Percentiles rank a stretch among this genome's conserved stretches.
These are phyloP conservation scores for Castanea sativa DNA, from an alignment of 306 rosid species.

Conservation along the genomic window DNA sequence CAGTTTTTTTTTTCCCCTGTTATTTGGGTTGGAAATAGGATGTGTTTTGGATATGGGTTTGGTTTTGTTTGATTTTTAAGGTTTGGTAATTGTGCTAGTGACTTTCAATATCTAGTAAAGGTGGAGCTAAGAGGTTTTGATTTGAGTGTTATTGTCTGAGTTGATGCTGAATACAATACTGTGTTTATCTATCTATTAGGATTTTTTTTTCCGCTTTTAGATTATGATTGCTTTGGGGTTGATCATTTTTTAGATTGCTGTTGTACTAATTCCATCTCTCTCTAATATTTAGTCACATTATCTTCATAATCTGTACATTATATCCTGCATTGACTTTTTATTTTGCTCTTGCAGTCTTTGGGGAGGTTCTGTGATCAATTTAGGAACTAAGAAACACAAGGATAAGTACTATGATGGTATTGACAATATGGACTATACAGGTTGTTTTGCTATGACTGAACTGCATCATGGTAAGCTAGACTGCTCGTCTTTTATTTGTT, in stretches of 20 bases:
- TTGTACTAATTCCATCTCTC: no score
- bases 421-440: conserved; percentile 78
- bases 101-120: not conserved
- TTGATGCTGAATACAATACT: not conserved
- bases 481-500: not conserved
- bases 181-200: no score
- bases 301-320: not conserved
- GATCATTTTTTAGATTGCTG: no score
- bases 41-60: not conserved
- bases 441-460: conserved; percentile 98
- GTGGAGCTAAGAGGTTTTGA: not conserved
- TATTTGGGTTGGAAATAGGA: not conserved
- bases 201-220: not conserved
- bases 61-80: not conserved
- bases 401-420: conserved; percentile 86
- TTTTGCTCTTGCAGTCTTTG: conserved; percentile 58
- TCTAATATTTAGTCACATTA: not conserved
- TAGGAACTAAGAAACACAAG: conserved; percentile 90
- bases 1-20: not conserved
- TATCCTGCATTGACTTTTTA: not conserved
- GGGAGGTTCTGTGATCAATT: conserved; percentile 91
- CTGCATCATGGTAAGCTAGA: conserved; percentile 76
- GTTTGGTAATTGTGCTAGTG: not conserved
- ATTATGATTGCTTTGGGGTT: no score
- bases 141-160: not conserved